Evolutionary conservation across 2,329 filamentous ascomycete species (phyloP).

Genomic region (Aspergillus luchuensis): DNA sequence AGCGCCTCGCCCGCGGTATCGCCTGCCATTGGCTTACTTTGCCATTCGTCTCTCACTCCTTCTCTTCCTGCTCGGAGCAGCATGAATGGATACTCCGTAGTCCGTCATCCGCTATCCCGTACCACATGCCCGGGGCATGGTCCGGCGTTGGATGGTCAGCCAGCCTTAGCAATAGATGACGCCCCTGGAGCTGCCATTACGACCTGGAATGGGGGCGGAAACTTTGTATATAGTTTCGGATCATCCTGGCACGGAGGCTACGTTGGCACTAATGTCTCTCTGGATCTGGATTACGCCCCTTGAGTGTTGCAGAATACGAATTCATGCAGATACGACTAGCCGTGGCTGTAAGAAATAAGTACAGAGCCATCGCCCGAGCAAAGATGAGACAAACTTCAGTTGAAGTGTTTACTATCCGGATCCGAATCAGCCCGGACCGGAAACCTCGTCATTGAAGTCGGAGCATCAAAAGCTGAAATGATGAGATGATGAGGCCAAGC

Average conservation of each 20-base stretch:
- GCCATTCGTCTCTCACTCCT: not conserved
- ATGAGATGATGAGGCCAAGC: not conserved
- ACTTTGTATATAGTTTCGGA: not conserved
- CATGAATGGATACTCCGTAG: not conserved
- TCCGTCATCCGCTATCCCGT: not conserved
- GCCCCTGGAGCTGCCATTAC: not conserved
- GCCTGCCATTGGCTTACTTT: not conserved
- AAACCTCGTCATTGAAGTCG: not conserved
- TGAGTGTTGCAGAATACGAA: not conserved
- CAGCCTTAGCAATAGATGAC: not conserved
- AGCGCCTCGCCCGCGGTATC: not conserved
- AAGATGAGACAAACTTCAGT: not conserved
- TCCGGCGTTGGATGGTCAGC: not conserved
- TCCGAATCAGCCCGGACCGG: not conserved
- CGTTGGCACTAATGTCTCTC: not conserved
- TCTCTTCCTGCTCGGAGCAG: not conserved
- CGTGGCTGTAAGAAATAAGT: not conserved
- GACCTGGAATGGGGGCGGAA: not conserved
- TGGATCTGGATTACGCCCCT: not conserved
- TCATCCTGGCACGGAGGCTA: not conserved
- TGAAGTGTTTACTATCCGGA: not conserved
- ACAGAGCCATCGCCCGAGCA: not conserved
- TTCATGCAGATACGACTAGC: not conserved
- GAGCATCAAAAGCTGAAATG: not conserved
- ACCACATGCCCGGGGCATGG: no score